Percentiles rank a stretch among this genome's conserved stretches.
Conservation (phyloP, 768 basidiomycete species). For the Steccherinum ochraceum region DNA sequence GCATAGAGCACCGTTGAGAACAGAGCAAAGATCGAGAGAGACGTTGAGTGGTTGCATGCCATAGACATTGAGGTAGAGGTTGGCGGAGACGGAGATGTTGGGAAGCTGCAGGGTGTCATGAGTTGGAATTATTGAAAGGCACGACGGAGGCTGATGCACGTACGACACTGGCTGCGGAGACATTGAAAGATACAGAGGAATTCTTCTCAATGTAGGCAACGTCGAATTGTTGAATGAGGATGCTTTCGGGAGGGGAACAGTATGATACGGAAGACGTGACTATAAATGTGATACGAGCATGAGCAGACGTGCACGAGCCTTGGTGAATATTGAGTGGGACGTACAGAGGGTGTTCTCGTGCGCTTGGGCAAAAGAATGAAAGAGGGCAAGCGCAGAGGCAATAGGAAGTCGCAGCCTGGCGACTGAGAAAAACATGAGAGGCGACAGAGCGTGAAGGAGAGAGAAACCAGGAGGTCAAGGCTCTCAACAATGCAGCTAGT, state of each 20-base stretch:
- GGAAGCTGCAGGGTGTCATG: constrained; percentile 44
- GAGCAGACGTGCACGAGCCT: constrained; percentile 4
- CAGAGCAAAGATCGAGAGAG: constrained; percentile 80
- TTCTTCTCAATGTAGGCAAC: constrained; percentile 65
- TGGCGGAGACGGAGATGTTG: constrained; percentile 77
- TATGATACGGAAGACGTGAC: constrained; percentile 88
- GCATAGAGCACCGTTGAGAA: constrained; percentile 77
- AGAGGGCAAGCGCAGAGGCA: constrained; percentile 30
- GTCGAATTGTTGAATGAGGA: constrained; percentile 77
- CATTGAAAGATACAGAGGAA: constrained; percentile 73
- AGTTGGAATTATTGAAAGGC: constrained; percentile 13
- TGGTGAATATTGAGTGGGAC: no score
- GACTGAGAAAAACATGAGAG: constrained; percentile 59
- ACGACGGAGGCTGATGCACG: constrained; percentile 26
- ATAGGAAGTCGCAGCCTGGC: constrained; percentile 66
- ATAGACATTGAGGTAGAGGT: constrained; percentile 81
- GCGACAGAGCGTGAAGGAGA: constrained; percentile 15
- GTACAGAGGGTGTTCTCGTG: constrained; percentile 55
- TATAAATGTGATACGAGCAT: constrained; percentile 22
- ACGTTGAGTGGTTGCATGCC: constrained; percentile 77
- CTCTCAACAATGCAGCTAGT: constrained; percentile 1
- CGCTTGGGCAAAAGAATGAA: constrained; percentile 37
- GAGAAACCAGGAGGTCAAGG: not conserved
- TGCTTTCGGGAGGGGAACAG: constrained; percentile 71
- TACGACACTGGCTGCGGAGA: constrained; percentile 83